Evolutionary conservation across 306 rosid species (phyloP).

Genomic region (Prunus mume): DNA sequence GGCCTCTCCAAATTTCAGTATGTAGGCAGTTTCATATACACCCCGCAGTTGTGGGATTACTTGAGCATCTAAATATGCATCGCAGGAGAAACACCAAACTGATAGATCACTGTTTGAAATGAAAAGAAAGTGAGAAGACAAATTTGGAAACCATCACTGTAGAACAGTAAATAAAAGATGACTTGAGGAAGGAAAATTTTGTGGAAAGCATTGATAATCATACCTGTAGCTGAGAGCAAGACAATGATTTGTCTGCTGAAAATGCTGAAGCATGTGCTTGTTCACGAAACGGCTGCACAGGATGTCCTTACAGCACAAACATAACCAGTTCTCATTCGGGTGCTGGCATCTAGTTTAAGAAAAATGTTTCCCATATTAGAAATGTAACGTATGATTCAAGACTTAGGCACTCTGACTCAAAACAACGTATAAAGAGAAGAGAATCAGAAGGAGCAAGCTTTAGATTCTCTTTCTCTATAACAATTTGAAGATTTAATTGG

Average conservation of each 20-base stretch:
- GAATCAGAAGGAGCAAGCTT: background rate
- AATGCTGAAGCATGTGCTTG: slow-evolving; percentile 84
- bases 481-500: background rate
- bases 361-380: background rate
- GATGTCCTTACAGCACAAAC: slow-evolving; percentile 70
- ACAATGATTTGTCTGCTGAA: slow-evolving; percentile 37
- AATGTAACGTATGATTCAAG: background rate
- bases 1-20: slow-evolving; percentile 61
- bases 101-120: slow-evolving; percentile 37
- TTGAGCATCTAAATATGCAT: slow-evolving; percentile 81
- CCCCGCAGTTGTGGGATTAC: slow-evolving; percentile 61
- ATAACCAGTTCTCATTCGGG: slow-evolving; percentile 78
- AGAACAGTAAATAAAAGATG: background rate
- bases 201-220: background rate
- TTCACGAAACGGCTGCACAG: slow-evolving; percentile 82
- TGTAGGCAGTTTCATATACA: slow-evolving; percentile 52
- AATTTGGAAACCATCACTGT: background rate
- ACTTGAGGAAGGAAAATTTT: background rate
- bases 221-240: slow-evolving; percentile 84
- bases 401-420: background rate
- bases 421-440: background rate
- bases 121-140: background rate
- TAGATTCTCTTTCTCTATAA: background rate
- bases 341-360: slow-evolving; percentile 52
- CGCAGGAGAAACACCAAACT: slow-evolving; percentile 86